Evolutionary conservation across 2,329 filamentous ascomycete species (phyloP), one percentile per base, ranked within the genome.

Genomic region (Epichloe gansuensis): DNA sequence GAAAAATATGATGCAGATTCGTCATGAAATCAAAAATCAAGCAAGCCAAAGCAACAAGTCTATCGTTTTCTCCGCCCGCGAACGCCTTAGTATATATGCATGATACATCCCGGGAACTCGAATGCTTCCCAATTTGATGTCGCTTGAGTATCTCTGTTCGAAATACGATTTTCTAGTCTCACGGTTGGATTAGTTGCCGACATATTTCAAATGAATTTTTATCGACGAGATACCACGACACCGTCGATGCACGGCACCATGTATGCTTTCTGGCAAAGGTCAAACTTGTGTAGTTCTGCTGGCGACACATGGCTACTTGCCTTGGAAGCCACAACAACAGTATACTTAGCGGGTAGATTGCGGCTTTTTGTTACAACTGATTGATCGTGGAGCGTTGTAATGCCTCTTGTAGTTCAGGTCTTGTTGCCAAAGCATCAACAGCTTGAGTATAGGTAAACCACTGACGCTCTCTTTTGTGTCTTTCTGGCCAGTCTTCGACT

Each of bases 371-470:
- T 54, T 61, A 67, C 52, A 58, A 54, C 31, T 64, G 65, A 64
- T 81, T 78, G 69, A 90, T 77, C 51, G 85, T 86, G 65, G 88
- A 94, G 63, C 86, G 79, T 64, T 87, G 85, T 56, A 98, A 75
- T 34, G 93, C 93, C 67, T 95, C 88, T 58, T 91, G 74, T 54
- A 98, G 75, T 75, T 97, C 93, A 2, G 91, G 91, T 53, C 93
- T 80, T 56, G 81, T 78, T 59, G 81, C 78, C 62, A 98, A 74
- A 48, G 84, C 83, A 59, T 87, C 82, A 58, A 81, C 81, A n/a
- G 93, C 93, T 68, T 94, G 82, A 49, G 77, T 72, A 67, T 88
- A 96, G 50, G 82, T 85, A 68, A 95, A 89, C 93, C 93, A 98
- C 67, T 86, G 81, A 55, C 93, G 82, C 67, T 85, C 85, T 63